Conservation (phyloP, 139 green algal genomes). For the Chlorella sp. region DNA sequence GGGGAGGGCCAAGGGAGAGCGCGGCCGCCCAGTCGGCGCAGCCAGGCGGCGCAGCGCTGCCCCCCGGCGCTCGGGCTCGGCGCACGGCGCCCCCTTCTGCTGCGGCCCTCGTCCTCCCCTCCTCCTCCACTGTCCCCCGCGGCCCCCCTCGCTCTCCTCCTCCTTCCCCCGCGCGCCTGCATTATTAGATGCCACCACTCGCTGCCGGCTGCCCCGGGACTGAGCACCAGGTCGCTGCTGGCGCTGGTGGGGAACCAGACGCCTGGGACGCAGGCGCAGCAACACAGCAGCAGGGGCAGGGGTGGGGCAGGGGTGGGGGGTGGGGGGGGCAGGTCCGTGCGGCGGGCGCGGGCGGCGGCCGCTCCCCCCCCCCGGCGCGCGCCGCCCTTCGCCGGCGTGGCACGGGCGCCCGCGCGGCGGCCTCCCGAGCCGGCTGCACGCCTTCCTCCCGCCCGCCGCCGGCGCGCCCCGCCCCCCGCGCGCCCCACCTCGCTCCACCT, state of each 20-base stretch:
- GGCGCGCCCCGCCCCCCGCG: slow-evolving; percentile 53
- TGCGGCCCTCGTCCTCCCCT: too few relatives aligned
- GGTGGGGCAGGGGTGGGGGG: too few relatives aligned
- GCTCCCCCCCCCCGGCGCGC: background rate
- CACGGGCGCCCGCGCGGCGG: background rate
- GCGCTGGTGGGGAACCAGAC: too few relatives aligned
- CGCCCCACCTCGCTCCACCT: slow-evolving; percentile 83
- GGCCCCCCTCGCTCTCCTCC: too few relatives aligned
- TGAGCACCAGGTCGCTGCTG: too few relatives aligned
- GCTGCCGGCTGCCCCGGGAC: too few relatives aligned
- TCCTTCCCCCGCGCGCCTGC: too few relatives aligned
- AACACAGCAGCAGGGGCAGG: too few relatives aligned
- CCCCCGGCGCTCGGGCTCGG: background rate
- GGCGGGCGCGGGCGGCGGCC: background rate
- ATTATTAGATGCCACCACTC: too few relatives aligned
- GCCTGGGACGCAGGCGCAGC: too few relatives aligned
- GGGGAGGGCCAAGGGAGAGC: slow-evolving; percentile 9
- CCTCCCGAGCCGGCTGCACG: background rate
- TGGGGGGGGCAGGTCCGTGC: background rate
- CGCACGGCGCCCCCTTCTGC: background rate
- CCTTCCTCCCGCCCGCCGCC: slow-evolving; percentile 39
- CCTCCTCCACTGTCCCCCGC: too few relatives aligned
- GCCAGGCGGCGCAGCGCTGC: background rate
- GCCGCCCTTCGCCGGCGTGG: background rate
- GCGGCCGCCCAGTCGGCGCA: background rate